Evolutionary conservation across 176 grass and related monocot species (phyloP).

Genomic region (Juncus effusus): DNA sequence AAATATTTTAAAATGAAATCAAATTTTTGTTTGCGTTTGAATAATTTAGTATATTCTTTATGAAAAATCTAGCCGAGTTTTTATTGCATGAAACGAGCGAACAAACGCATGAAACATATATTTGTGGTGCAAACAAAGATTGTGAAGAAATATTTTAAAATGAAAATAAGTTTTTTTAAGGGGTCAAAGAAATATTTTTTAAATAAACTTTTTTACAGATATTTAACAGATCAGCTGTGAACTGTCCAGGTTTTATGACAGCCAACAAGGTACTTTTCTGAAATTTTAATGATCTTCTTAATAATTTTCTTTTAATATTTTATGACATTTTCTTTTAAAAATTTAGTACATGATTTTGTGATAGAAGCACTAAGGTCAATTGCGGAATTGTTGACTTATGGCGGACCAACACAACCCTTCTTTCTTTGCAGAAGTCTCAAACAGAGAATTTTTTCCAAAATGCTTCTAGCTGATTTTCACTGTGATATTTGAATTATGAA

Average conservation of each 20-base stretch:
- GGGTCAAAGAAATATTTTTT: constrained; percentile 19
- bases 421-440: constrained; percentile 79
- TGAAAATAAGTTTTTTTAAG: too few species aligned
- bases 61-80: too few species aligned
- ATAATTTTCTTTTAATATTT: too few species aligned
- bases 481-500: not conserved
- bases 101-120: too few species aligned
- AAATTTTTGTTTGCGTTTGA: too few species aligned
- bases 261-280: constrained; percentile 64
- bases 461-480: not conserved
- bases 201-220: constrained; percentile 47
- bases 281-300: not conserved
- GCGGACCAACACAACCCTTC: constrained; percentile 78
- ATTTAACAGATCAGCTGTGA: constrained; percentile 91
- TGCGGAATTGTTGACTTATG: constrained; percentile 91
- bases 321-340: too few species aligned
- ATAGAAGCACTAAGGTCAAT: constrained; percentile 97
- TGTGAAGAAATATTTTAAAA: too few species aligned
- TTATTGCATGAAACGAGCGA: too few species aligned
- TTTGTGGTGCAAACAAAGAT: too few species aligned
- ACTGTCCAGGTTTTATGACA: constrained; percentile 88
- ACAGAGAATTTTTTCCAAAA: constrained; percentile 10
- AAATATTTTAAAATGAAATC: too few species aligned
- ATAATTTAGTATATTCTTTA: too few species aligned
- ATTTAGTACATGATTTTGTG: constrained; percentile 67